These are phyloP conservation scores for Mycena belliarum DNA, from an alignment of 768 basidiomycete genomes.

Conservation along the genomic window DNA sequence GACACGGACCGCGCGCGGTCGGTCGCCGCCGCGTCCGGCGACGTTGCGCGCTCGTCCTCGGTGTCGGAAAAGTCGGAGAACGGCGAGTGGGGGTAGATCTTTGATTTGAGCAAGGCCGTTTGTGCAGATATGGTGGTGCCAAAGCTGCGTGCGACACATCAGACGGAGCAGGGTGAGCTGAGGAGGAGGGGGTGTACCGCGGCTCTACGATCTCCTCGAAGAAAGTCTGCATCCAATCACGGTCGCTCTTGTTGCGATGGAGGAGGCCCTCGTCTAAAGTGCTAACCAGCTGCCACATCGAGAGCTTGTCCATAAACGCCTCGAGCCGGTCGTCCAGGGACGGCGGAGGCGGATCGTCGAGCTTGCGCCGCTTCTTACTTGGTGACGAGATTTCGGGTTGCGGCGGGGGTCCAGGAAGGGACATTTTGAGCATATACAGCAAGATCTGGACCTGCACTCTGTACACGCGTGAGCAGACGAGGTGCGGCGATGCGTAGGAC, in stretches of 20 bases:
- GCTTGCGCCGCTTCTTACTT: conserved; percentile 28
- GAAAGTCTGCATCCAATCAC: conserved; percentile 78
- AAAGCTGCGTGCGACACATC: conserved; percentile 50
- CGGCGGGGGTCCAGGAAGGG: conserved; percentile 51
- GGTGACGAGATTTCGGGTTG: conserved; percentile 29
- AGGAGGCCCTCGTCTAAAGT: conserved; percentile 29
- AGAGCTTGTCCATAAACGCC: conserved; percentile 76
- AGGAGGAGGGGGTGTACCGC: conserved; percentile 44
- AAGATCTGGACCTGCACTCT: conserved; percentile 80
- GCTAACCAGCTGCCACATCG: conserved; percentile 71
- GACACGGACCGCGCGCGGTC: conserved; percentile 5
- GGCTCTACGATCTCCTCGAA: conserved; percentile 66
- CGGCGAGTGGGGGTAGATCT: conserved; percentile 66
- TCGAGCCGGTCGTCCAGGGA: conserved; percentile 58
- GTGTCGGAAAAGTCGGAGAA: conserved; percentile 44
- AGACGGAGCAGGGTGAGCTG: not conserved
- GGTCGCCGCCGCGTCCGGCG: conserved; percentile 1
- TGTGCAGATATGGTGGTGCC: conserved; percentile 49
- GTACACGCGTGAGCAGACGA: not conserved
- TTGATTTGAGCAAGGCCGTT: conserved; percentile 60
- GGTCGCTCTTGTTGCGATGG: conserved; percentile 32
- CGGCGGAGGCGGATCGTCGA: conserved; percentile 19
- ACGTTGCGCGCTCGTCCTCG: conserved; percentile 27
- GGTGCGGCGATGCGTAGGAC: not conserved
- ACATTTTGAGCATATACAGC: conserved; percentile 64